Percentiles rank a stretch among this genome's conserved stretches.
phyloP scores from a whole-genome alignment of 106 monocot species.

The Xerophyta viscosa region DNA sequence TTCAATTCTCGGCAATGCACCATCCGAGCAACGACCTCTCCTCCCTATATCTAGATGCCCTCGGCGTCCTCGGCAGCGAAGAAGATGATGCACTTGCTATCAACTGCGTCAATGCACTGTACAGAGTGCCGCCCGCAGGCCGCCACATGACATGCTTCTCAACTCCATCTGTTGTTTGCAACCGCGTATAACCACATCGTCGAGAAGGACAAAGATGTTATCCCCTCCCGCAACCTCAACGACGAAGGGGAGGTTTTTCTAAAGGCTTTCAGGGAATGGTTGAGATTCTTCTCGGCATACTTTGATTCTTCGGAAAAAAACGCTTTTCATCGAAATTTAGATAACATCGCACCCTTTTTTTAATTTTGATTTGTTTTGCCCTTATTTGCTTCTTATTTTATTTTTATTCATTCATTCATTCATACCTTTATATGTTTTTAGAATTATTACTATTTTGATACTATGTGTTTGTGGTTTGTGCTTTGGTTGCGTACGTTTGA shows the following conservation, averaged over 20 bases:
- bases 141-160: slow-evolving; percentile 27
- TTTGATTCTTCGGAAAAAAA: slow-evolving; percentile 68
- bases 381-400: too few relatives aligned
- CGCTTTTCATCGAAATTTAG: slow-evolving; percentile 54
- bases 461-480: too few relatives aligned
- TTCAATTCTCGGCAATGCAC: slow-evolving; percentile 54
- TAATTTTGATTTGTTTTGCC: too few relatives aligned
- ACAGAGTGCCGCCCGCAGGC: slow-evolving; percentile 25
- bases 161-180: slow-evolving; percentile 23
- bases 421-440: too few relatives aligned
- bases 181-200: slow-evolving; percentile 58
- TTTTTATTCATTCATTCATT: too few relatives aligned
- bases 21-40: slow-evolving; percentile 46
- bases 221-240: slow-evolving; percentile 2
- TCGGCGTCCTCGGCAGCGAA: not conserved
- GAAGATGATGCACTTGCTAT: slow-evolving; percentile 29
- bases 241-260: slow-evolving; percentile 28
- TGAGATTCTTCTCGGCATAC: slow-evolving; percentile 54
- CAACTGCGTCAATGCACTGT: slow-evolving; percentile 64
- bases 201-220: slow-evolving; percentile 63
- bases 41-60: slow-evolving; percentile 28
- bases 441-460: too few relatives aligned
- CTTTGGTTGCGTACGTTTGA: too few relatives aligned
- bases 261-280: slow-evolving; percentile 32
- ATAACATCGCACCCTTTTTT: too few relatives aligned